Evolutionary conservation across 352 stramenopile species (phyloP), one percentile per base, ranked within the genome.

Genomic region (Albugo laibachii): DNA sequence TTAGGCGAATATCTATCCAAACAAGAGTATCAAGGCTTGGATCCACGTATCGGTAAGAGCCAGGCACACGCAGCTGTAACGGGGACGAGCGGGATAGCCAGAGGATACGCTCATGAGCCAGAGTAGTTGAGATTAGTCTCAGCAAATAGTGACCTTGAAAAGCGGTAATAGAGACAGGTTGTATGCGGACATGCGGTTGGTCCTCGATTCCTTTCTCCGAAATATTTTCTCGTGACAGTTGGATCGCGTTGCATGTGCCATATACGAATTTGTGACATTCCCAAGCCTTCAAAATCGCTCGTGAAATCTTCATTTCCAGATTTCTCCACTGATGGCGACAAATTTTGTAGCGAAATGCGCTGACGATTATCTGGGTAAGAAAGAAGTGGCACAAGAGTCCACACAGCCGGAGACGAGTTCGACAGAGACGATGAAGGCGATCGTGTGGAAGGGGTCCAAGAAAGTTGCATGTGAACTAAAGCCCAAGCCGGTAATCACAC

Each of bases 31-130:
- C 63, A 62, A 27, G 80, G 80, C 5, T 52, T 93, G 16, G 80
- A 92, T n/a, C 69, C 75, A 3, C 63, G 73, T 10, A 79, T 92
- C 34, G 79, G 79, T 12, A 70, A 91, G 48, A 91, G 74, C 5
- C 55, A 66, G 11, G 76, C 79, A 36, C 75, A 88, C 10, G 78
- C 75, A 19, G 80, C 80, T 4, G 69, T 92, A 21, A 55, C 66
- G 36, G 80, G 80, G 11, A 69, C 62, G 36, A 72, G 59, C 0
- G 80, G 80, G 20, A 93, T 87, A 46, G 80, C 80, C 13, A 54
- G 69, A 38, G 76, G 68, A 31, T 92, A 92, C 50, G 67, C 59
- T 4, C 69, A 87, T 36, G 77, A 89, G 40, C 39, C 3, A 8
- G 20, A 43, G 38, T 24, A 43, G 8, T 43, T 8, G 24, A 31